phyloP scores from a whole-genome alignment of 139 green algal genomes.

The Trebouxia sp. region DNA sequence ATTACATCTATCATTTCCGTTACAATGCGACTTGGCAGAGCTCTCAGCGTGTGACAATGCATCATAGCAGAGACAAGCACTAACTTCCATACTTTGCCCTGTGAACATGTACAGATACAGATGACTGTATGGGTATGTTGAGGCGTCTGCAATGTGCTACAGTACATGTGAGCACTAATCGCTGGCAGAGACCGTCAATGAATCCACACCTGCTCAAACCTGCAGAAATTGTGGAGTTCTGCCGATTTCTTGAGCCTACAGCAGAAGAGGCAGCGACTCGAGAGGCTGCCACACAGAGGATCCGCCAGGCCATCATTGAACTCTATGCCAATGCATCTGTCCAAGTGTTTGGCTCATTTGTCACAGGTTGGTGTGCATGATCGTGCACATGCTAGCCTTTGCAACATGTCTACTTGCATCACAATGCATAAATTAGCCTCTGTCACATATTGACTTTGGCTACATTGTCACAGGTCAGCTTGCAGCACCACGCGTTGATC shows the following conservation, averaged over 20 bases:
- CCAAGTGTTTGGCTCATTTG: conserved; percentile 81
- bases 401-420: too few species aligned
- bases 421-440: too few species aligned
- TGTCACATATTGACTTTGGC: too few species aligned
- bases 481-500: too few species aligned
- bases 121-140: neutral
- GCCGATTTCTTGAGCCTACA: conserved; percentile 69
- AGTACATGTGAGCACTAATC: neutral
- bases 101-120: neutral
- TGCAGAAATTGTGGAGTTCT: conserved; percentile 81
- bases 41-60: neutral
- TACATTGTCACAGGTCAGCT: too few species aligned
- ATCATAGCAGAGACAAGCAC: neutral
- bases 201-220: neutral
- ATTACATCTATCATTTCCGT: neutral
- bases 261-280: conserved; percentile 54
- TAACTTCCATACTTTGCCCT: neutral
- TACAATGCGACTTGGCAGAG: neutral
- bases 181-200: neutral
- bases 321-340: conserved; percentile 72
- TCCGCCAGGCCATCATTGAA: conserved; percentile 56
- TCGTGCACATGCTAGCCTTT: neutral
- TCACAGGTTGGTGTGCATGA: conserved; percentile 50
- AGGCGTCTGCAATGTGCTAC: neutral
- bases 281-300: conserved; percentile 51